phyloP scores from a whole-genome alignment of 768 basidiomycete species.

The Leccinum obscurum region DNA sequence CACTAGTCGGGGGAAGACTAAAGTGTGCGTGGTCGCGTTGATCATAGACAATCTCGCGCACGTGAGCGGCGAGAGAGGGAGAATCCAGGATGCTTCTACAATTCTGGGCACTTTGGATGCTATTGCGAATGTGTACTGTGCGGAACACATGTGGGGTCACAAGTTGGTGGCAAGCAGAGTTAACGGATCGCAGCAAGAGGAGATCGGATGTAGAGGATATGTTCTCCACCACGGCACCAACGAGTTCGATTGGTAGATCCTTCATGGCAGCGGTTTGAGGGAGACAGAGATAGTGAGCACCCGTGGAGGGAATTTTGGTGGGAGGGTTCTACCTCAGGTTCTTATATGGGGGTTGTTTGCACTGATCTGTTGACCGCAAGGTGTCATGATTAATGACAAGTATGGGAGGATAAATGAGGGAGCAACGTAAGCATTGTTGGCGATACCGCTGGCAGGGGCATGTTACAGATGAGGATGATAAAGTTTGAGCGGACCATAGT shows the following conservation, averaged over 20 bases:
- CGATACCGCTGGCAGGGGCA: no score
- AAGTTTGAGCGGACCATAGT: no score
- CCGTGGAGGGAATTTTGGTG: no score
- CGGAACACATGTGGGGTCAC: slow-evolving; percentile 27
- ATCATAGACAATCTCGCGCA: slow-evolving; percentile 33
- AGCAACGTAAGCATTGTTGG: no score
- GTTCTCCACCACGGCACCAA: slow-evolving; percentile 25
- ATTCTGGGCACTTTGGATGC: slow-evolving; percentile 27
- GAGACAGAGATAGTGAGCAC: neutral
- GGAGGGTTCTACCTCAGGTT: no score
- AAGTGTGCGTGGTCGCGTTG: slow-evolving; percentile 26
- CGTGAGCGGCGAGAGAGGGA: slow-evolving; percentile 21
- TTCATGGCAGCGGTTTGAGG: slow-evolving; percentile 15
- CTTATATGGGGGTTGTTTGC: no score
- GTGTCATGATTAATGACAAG: no score
- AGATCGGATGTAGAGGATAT: slow-evolving; percentile 27
- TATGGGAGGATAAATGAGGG: no score
- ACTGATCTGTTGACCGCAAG: no score
- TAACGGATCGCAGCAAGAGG: slow-evolving; percentile 16
- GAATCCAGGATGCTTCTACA: slow-evolving; percentile 24
- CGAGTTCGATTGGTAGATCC: slow-evolving; percentile 29
- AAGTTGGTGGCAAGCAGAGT: slow-evolving; percentile 24
- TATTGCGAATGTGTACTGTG: slow-evolving; percentile 25
- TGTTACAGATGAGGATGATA: no score
- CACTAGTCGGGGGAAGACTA: slow-evolving; percentile 18